Base-by-base conservation (phyloP, 1,284 basidiomycete species). In the Xerocomus minutiporus region DNA sequence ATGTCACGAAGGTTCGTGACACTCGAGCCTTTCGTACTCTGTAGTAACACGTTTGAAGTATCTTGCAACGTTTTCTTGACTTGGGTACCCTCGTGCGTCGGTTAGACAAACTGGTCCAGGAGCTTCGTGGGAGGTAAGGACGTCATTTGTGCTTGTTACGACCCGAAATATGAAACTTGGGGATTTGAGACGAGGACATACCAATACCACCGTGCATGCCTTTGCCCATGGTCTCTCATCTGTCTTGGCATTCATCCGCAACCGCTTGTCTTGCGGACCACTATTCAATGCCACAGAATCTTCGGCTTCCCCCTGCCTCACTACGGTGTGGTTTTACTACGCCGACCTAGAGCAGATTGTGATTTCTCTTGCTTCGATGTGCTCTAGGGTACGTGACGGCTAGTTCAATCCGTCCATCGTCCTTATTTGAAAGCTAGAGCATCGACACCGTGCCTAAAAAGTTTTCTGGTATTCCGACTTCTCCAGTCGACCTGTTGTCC, bases 21-120 rank as follows among this genome's bases (percentile, higher is more conserved):
- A 13, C 7, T 29, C 25, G 4, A 1, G 7, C 36, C 5, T 2
- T 15, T 4, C 7, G 17, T 35, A 13, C 25, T 28, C 6, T 17
- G n/a, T 13, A 20, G 39, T 53, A 28, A 56, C 15, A 32, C 20
- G 8, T 5, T 44, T 38, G 3, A 57, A 88, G 86, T 62, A 64
- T 86, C 7, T 65, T 83, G n/a, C 67, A 71, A 28, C 75, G 81
- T 9, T 88, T 88, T 63, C 54, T 86, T 38, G 75, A 71, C 5
- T 81, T 88, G 48, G 88, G 88, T 2, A 79, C 80, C 1, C 63
- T 81, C 1, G 63, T 85, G 46, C 79, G 86, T 46, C 78, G 87
- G n/a, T 60, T 89, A 4, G 86, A 90, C 46, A 66, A 71, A 1
- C 61, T 86, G 12, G 59, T 80, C 4, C 64, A 64, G n/a, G 31